These are phyloP conservation scores for Betula pendula DNA, from an alignment of 306 rosid species.

Conservation along the genomic window DNA sequence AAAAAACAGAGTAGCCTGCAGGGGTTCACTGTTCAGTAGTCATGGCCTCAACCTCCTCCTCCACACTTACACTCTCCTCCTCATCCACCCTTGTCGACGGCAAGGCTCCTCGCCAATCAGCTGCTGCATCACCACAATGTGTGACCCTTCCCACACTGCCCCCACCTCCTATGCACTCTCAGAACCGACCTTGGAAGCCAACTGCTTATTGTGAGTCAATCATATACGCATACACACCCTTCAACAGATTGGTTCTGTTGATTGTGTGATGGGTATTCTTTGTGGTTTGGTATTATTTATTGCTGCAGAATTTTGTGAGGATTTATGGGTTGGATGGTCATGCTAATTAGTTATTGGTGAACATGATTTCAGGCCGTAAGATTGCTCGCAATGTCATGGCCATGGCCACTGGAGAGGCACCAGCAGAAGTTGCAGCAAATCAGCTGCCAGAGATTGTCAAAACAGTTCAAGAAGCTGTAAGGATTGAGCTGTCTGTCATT, in stretches of 20 bases:
- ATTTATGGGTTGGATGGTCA: background rate
- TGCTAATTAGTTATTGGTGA: background rate
- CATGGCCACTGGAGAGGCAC: conserved; percentile 95
- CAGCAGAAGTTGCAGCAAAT: conserved; percentile 59
- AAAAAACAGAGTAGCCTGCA: conserved; percentile 11
- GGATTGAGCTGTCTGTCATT: conserved; percentile 1
- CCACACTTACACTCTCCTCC: conserved; percentile 70
- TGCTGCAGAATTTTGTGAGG: too few relatives aligned
- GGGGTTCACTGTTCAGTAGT: conserved; percentile 27
- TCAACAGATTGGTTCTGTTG: too few relatives aligned
- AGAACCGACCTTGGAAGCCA: conserved; percentile 62
- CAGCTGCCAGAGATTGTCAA: conserved; percentile 75
- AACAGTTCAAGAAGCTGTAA: conserved; percentile 64
- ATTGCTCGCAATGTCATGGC: conserved; percentile 72
- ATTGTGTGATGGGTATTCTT: too few relatives aligned
- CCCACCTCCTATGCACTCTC: conserved; percentile 52
- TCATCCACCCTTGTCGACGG: conserved; percentile 60
- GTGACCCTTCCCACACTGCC: conserved; percentile 71
- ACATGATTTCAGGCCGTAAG: conserved; percentile 56
- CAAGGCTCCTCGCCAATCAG: conserved; percentile 57
- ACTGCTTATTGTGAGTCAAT: conserved; percentile 61
- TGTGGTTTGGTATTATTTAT: too few relatives aligned
- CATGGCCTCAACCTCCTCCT: conserved; percentile 75
- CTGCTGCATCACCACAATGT: conserved; percentile 64
- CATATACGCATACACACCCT: too few relatives aligned